These are phyloP conservation scores for Macadamia integrifolia DNA, from an alignment of 164 flowering plant species.

Conservation along the genomic window DNA sequence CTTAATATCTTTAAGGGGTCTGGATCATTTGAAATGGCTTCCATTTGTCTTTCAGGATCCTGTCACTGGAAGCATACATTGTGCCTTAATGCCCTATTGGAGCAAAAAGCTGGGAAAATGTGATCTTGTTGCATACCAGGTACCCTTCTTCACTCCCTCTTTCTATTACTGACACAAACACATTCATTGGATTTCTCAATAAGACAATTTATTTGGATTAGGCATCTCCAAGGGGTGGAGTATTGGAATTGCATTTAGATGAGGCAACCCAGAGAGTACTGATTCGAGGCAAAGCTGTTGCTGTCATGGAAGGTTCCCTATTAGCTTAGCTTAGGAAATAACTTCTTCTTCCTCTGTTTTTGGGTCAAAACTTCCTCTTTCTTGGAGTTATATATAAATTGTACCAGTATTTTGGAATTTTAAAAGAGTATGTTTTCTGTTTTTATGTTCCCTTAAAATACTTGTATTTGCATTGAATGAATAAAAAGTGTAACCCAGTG, in stretches of 20 bases:
- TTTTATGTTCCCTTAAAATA: no score
- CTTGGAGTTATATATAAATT: no score
- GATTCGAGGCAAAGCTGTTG: constrained; percentile 63
- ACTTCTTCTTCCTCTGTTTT: no score
- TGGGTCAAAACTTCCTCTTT: no score
- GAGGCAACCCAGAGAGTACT: constrained; percentile 48
- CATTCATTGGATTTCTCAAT: neutral
- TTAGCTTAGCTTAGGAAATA: no score
- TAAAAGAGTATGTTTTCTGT: no score
- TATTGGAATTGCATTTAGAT: constrained; percentile 50
- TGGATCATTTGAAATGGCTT: neutral
- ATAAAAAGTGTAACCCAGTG: no score
- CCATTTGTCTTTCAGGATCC: constrained; percentile 51
- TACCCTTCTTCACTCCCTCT: constrained; percentile 1
- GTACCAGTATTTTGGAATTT: no score
- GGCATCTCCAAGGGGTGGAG: constrained; percentile 84
- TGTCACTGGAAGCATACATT: constrained; percentile 82
- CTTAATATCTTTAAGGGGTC: neutral
- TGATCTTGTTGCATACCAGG: constrained; percentile 45
- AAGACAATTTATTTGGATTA: constrained; percentile 12
- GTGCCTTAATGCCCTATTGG: constrained; percentile 75
- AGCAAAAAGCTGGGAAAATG: constrained; percentile 57
- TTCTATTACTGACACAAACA: neutral
- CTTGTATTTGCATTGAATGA: no score
- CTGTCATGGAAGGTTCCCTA: constrained; percentile 29